Percentiles rank a stretch among this genome's conserved stretches.
Evolutionary conservation across 2,329 filamentous ascomycete genomes (phyloP).

Genomic region (Colletotrichum cereale): DNA sequence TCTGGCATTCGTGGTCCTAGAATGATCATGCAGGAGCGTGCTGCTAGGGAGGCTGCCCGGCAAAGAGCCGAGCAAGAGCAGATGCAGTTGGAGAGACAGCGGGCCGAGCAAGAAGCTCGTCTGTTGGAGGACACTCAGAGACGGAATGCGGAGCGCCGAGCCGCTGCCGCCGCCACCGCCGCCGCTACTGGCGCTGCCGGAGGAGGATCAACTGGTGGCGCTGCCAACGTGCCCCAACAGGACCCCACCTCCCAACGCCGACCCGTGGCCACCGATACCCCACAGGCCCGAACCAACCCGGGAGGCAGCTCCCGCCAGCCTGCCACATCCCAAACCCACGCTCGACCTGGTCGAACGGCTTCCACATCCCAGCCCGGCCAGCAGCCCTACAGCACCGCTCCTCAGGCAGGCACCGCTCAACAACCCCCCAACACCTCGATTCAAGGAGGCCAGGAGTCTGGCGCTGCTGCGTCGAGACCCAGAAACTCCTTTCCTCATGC

Average conservation of each 20-base stretch:
- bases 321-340: constrained; percentile 40
- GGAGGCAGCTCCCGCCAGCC: constrained; percentile 44
- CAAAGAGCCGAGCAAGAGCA: constrained; percentile 77
- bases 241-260: constrained; percentile 40
- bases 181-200: constrained; percentile 58
- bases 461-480: constrained; percentile 53
- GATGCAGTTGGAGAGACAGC: constrained; percentile 66
- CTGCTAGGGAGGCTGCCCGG: constrained; percentile 79
- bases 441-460: constrained; percentile 50
- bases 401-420: constrained; percentile 43
- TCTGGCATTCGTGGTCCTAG: constrained; percentile 84
- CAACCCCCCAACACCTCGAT: constrained; percentile 34
- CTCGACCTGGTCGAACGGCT: constrained; percentile 41
- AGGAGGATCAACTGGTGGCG: constrained; percentile 34
- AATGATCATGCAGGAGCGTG: constrained; percentile 91
- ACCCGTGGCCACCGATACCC: constrained; percentile 36
- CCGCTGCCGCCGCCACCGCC: constrained; percentile 64
- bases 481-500: constrained; percentile 91
- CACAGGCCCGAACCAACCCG: constrained; percentile 42
- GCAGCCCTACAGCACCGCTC: constrained; percentile 44
- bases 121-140: constrained; percentile 67
- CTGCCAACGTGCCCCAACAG: constrained; percentile 35
- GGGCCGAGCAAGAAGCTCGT: constrained; percentile 68
- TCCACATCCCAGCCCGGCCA: constrained; percentile 45
- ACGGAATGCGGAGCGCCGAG: constrained; percentile 72